Percentiles rank a stretch among this genome's conserved stretches.
These are phyloP conservation scores for Verbena officinalis DNA, from an alignment of 257 asterid genomes.

Conservation along the genomic window DNA sequence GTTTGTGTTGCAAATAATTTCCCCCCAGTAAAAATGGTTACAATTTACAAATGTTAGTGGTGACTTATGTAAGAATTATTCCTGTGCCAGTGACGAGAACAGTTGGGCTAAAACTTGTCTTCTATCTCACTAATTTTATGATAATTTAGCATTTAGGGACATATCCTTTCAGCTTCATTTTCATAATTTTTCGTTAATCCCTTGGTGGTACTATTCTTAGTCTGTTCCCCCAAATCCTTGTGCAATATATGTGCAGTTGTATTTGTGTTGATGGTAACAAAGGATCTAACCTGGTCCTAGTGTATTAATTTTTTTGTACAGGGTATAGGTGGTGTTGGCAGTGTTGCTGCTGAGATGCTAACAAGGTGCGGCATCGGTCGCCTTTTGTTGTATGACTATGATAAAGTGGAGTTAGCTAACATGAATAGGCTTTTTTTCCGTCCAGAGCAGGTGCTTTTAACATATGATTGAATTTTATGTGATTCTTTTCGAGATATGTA, in stretches of 20 bases:
- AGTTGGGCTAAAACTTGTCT: slow-evolving; percentile 9
- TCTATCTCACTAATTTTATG: background rate
- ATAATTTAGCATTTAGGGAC: background rate
- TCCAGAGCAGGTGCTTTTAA: slow-evolving; percentile 83
- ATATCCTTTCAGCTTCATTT: background rate
- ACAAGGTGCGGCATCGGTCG: slow-evolving; percentile 99
- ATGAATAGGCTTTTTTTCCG: slow-evolving; percentile 99
- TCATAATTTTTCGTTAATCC: background rate
- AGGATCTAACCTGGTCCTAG: background rate
- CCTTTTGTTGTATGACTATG: slow-evolving; percentile 92
- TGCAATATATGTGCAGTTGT: background rate
- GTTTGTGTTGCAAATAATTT: too few relatives aligned
- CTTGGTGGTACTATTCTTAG: background rate
- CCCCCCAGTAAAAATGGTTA: background rate
- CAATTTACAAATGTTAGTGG: background rate
- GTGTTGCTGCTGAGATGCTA: slow-evolving; percentile 99
- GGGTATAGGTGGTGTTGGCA: slow-evolving; percentile 99
- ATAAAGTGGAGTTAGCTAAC: slow-evolving; percentile 98
- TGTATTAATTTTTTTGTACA: slow-evolving; percentile 34
- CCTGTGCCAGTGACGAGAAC: slow-evolving; percentile 2
- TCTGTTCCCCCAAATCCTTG: slow-evolving; percentile 1
- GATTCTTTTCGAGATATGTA: background rate
- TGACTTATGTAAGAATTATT: background rate
- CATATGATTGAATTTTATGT: slow-evolving; percentile 11
- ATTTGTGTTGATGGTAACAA: background rate